Base-by-base conservation (phyloP, 164 flowering plant genomes). In the Aristolochia californica region DNA sequence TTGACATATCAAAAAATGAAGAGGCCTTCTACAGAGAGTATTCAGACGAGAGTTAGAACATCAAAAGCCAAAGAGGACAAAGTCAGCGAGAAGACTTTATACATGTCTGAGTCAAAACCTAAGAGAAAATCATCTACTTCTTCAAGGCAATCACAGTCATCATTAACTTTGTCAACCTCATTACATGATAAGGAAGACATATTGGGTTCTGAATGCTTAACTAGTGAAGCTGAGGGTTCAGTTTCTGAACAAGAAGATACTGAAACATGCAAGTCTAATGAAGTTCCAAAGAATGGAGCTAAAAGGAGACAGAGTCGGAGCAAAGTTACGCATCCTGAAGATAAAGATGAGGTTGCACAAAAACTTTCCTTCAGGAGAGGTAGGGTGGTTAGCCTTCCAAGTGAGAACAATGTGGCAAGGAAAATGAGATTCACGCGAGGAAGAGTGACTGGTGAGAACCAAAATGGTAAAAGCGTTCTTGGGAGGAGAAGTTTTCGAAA, bases 311-410 rank as follows among this genome's bases (percentile, higher is more conserved):
- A 5, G 15, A 58, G 60, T 26, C 72, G 58, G 62, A 64, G 26
- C 61, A 66, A 58, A 58, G 45, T 24, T 51, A 20, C 45, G 49
- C 62, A 21, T 45, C 34, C 68, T 24, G 57, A 51, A 28, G 60
- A 56, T 40, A 45, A 64, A 43, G 60, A 58, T 16, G 43, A 14
- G 52, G 25, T 43, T 14, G 23, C 70, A 18, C 45, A 38, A 24
- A 78, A 75, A 65, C 52, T 80, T 49, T 66, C 43, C n/a, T 81
- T 81, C 68, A 71, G 71, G 68, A 74, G 79, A 66, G 85, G 85
- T 54, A 82, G 65, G 57, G 74, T 70, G 13, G 55, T 80, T 48
- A 65, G 64, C 5, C 71, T 63, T 48, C 68, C 60, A 5, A 25
- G 68, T 7, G 76, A 72, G 40, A 65, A 59, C 54, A 53, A 28